Evolutionary conservation across 208 protist genomes (phyloP), one percentile per base, ranked within the genome.

Genomic region (Trypanosoma melophagium): DNA sequence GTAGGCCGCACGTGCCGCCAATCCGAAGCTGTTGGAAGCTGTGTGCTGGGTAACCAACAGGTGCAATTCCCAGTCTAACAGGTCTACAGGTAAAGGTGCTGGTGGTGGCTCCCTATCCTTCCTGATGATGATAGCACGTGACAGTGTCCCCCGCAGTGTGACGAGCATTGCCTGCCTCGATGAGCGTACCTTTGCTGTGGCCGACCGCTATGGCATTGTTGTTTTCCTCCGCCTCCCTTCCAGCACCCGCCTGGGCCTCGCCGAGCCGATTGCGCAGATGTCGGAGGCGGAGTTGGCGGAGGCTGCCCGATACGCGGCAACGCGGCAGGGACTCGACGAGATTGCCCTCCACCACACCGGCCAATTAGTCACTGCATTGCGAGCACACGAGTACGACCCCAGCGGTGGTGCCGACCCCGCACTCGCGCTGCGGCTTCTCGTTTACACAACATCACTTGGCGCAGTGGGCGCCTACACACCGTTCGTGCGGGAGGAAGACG

Each of bases 391-490:
- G 12, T 80, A 80, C 53, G 76, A 89, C 76, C 77, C 77, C 0
- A 86, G 73, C 56, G 65, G 76, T 8, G 85, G 80, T 50, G 65
- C 73, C 8, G 82, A 88, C 50, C 40, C 80, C 2, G 51, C 71
- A 5, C 59, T 85, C 4, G 72, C 60, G 2, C 69, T 80, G 8
- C 62, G 62, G 9, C 82, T 87, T 59, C 60, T 93, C 13, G 80
- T 89, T 53, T 95, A 95, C 80, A 69, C 65, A 49, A 95, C 89
- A 22, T 31, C 86, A 17, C 71, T 88, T 25, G 89, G 89, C 42
- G 72, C 76, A 24, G 58, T 95, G 5, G 89, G 89, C 10, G 86
- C 82, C 22, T 92, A 84, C 53, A 73, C 80, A 16, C 86, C 89
- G 5, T 84, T 93, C 67, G 61, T 90, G 22, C 55, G 68, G 1